A percentile compares a stretch with the other conserved stretches of the same genome.
These are phyloP conservation scores for Xylaria longipes DNA, from an alignment of 495 filamentous ascomycete species.

Conservation along the genomic window DNA sequence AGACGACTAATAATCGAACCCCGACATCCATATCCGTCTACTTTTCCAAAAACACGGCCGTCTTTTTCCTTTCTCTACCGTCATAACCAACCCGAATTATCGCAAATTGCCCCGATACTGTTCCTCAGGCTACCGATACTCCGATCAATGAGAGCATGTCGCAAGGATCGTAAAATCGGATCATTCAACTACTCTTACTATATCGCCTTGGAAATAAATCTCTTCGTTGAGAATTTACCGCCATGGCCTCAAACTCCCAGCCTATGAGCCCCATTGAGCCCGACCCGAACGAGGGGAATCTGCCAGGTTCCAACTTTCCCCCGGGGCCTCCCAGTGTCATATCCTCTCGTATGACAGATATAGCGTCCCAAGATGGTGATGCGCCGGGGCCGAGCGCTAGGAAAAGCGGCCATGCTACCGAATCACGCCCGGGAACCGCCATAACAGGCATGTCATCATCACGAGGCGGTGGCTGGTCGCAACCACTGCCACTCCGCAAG, in stretches of 20 bases:
- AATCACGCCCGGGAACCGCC: slow-evolving; percentile 57
- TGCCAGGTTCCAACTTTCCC: slow-evolving; percentile 47
- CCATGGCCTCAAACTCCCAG: slow-evolving; percentile 47
- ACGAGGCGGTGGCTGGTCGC: slow-evolving; percentile 53
- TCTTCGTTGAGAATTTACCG: not conserved
- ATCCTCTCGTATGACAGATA: slow-evolving; percentile 85
- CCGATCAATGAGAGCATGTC: slow-evolving; percentile 20
- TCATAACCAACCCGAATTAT: not conserved
- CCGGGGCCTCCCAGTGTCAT: slow-evolving; percentile 68
- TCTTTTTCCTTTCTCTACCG: not conserved
- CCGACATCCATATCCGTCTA: not conserved
- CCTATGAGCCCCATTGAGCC: slow-evolving; percentile 45
- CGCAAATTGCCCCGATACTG: not conserved
- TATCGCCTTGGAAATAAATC: not conserved
- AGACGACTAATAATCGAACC: not conserved
- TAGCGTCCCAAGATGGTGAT: slow-evolving; percentile 64
- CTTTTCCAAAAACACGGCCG: not conserved
- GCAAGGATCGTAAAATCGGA: not conserved
- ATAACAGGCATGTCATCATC: slow-evolving; percentile 59
- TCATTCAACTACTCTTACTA: not conserved
- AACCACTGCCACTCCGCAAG: slow-evolving; percentile 55
- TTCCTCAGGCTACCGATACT: not conserved
- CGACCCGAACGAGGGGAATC: slow-evolving; percentile 45
- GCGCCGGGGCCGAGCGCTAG: slow-evolving; percentile 36
- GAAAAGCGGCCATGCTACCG: slow-evolving; percentile 49